These are phyloP conservation scores for Globisporangium emineosum DNA, from an alignment of 352 stramenopile species.

Conservation along the genomic window DNA sequence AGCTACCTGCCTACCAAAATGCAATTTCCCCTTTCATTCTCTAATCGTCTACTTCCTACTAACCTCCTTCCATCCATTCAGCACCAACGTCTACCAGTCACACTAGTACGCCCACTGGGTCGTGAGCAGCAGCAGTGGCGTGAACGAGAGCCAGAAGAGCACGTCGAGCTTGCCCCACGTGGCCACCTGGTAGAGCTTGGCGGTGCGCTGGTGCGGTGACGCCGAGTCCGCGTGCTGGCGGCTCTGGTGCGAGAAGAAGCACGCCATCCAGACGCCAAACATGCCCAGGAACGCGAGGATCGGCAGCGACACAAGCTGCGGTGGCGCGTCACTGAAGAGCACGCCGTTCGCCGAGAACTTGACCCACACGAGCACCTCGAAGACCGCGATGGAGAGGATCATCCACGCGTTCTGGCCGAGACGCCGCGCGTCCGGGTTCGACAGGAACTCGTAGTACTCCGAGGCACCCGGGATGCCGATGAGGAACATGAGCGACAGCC, in stretches of 20 bases:
- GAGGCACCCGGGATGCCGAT: constrained; percentile 75
- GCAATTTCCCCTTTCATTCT: neutral
- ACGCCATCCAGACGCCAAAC: constrained; percentile 74
- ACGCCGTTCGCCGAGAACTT: constrained; percentile 69
- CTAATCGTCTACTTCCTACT: neutral
- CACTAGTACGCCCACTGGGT: constrained; percentile 73
- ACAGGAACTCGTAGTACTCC: constrained; percentile 88
- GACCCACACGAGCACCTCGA: constrained; percentile 81
- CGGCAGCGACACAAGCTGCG: constrained; percentile 47
- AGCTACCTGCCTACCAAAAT: neutral
- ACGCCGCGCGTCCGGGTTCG: constrained; percentile 70
- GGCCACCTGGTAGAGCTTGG: constrained; percentile 25
- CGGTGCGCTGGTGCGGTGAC: constrained; percentile 14
- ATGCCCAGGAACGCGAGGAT: constrained; percentile 62
- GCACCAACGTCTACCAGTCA: neutral
- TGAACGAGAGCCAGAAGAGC: constrained; percentile 85
- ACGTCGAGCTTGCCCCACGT: constrained; percentile 70
- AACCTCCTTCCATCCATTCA: neutral
- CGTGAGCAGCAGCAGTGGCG: constrained; percentile 67
- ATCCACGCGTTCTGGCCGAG: constrained; percentile 85
- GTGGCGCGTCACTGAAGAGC: constrained; percentile 57
- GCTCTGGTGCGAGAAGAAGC: constrained; percentile 53
- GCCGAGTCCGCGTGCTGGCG: neutral
- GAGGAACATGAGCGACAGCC: constrained; percentile 74
- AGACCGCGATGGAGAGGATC: constrained; percentile 69